Evolutionary conservation across 805 yeast species (phyloP), one percentile per base, ranked within the genome.

Genomic region (Yamadazyma phyllophila): DNA sequence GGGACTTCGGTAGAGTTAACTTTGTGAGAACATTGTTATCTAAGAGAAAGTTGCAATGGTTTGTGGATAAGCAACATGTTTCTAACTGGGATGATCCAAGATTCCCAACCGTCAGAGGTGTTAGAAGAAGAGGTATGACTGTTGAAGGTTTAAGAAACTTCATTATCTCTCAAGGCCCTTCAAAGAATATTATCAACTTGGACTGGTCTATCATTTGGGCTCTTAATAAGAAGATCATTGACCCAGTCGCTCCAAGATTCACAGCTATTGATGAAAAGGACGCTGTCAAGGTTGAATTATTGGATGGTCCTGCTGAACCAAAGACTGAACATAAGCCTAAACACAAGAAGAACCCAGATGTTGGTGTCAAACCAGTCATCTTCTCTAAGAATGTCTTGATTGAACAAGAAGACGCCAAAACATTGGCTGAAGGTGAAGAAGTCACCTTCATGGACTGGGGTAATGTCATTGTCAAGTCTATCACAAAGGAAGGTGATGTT

Each of bases 381-480:
- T 85, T 73, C 66, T 68, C 80, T 54, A 74, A 81, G 48, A 72
- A 81, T 44, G 74, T 87, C 38, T 70, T 88, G 57, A 75, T 92
- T 59, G 97, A 91, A 62, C 96, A 88, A 72, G 92, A 76, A 26
- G 98, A 92, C 68, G 83, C 91, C 38, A 74, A 84, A 50, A 56
- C 72, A 7, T 65, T 76, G 36, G 81, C 77, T 55, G 92, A 82
- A 36, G 88, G 85, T 53, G 98, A 92, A 71, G 98, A 92, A 73
- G 76, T 91, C 52, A 92, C 98, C n/a, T 79, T 92, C 60, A 92
- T 92, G 98, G 97, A 92, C 71, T 92, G 98, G 98, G 98, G 97
- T 77, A 92, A 92, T 65, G 86, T 82, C 47, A 85, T 92, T 54
- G 73, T 91, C 54, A 79, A 85, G 54, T 80, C 81, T 64, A 78